Evolutionary conservation across 768 basidiomycete genomes (phyloP), one percentile per base, ranked within the genome.

Genomic region (Hemileccinum rubropunctum): DNA sequence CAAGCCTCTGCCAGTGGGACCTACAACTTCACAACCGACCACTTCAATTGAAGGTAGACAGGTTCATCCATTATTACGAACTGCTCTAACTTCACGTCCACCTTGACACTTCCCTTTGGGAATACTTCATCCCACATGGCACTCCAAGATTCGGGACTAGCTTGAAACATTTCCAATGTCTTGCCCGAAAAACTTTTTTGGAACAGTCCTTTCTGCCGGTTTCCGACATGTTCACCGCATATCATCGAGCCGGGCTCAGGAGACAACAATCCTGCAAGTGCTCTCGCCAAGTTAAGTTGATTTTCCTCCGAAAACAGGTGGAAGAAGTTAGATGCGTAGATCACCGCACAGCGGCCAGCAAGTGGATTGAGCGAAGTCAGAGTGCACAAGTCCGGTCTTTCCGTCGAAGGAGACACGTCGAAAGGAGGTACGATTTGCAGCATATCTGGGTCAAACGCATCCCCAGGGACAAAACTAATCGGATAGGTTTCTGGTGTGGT

Each of bases 401-500:
- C 48, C 10, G 56, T 37, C 3, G 57, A 52, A 21, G 67, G 64
- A 6, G 64, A 54, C n/a, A 61, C 41, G 4, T 63, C 54, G 47
- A 67, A 62, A 32, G 67, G 67, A 4, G 69, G 59, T 0, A 60
- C 59, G 6, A 72, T 66, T 12, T 50, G 50, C 21, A 85, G 70
- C 26, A 77, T 65, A 0, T 57, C 46, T 11, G 74, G 63, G 48
- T 83, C 74, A 36, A 86, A 76, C 0, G 67, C 71, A 48, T 87
- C 77, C 1, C 84, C 86, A 2, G 71, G 58, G 21, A 87, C 48
- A 60, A 86, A 84, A 0, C 64, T 62, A 73, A 14, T 34, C 0
- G 81, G 79, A 58, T 81, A 86, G 0, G 74, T 70, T 37, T 72
- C 72, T 0, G 77, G 73, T 0, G 76, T 80, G 2, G 78, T 75